phyloP scores from a whole-genome alignment of 2,329 filamentous ascomycete species.

The Fusarium zealandicum region DNA sequence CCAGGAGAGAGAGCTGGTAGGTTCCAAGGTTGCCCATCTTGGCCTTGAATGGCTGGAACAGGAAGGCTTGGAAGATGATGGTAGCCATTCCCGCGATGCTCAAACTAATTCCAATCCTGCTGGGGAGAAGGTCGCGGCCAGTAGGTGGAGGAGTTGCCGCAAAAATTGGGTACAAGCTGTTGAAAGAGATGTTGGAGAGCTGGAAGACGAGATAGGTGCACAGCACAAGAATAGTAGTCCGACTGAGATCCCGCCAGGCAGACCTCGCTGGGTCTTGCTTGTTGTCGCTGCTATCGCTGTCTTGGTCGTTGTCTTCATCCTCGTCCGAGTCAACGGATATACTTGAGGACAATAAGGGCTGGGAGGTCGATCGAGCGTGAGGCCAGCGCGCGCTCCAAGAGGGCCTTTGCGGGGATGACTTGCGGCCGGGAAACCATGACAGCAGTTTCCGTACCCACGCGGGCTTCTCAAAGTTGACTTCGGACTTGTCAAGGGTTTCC shows the following conservation, averaged over 20 bases:
- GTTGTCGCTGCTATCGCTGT: constrained; percentile 33
- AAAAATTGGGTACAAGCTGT: constrained; percentile 94
- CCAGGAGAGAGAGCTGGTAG: constrained; percentile 79
- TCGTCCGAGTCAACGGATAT: constrained; percentile 32
- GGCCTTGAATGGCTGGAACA: constrained; percentile 81
- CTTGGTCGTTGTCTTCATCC: constrained; percentile 39
- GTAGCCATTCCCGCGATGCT: constrained; percentile 85
- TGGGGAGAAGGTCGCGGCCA: constrained; percentile 76
- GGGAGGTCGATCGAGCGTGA: constrained; percentile 35
- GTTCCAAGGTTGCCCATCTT: constrained; percentile 85
- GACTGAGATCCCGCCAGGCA: constrained; percentile 68
- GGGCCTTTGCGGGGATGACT: constrained; percentile 34
- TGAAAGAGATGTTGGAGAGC: constrained; percentile 92
- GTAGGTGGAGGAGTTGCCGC: constrained; percentile 76
- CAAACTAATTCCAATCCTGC: constrained; percentile 84
- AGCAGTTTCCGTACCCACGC: constrained; percentile 45
- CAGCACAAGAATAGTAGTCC: constrained; percentile 82
- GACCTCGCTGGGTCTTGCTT: constrained; percentile 33
- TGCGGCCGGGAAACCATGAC: constrained; percentile 38
- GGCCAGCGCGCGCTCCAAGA: constrained; percentile 53
- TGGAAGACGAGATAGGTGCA: constrained; percentile 92
- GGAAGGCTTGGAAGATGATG: constrained; percentile 86
- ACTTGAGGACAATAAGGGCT: constrained; percentile 42
- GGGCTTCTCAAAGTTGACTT: constrained; percentile 43
- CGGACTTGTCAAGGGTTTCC: constrained; percentile 67